Evolutionary conservation across 129 eudicot species (phyloP).

Genomic region (Helichrysum umbraculigerum): DNA sequence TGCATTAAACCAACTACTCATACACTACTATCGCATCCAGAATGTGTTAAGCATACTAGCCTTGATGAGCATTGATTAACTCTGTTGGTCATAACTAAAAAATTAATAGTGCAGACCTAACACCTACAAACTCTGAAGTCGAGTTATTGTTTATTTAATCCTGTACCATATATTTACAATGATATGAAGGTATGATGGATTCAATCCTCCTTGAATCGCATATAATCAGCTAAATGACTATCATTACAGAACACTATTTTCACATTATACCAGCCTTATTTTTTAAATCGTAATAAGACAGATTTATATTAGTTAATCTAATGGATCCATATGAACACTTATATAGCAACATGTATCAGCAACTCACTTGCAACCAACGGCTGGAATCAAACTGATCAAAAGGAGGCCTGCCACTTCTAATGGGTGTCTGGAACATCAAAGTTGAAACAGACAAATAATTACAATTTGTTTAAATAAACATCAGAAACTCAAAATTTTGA

Average conservation of each 20-base stretch:
- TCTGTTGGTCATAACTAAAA: not conserved
- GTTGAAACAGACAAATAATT: conserved; percentile 8
- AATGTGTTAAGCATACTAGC: not conserved
- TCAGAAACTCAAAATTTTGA: not conserved
- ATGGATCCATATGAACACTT: not conserved
- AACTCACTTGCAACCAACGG: conserved; percentile 90
- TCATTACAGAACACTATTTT: not conserved
- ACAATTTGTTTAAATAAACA: not conserved
- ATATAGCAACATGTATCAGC: not conserved
- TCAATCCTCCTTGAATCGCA: not conserved
- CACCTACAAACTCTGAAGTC: not conserved
- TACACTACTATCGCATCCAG: not conserved
- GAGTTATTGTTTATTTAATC: not conserved
- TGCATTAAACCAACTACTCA: not conserved
- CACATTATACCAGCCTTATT: not conserved
- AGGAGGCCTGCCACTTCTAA: conserved; percentile 84
- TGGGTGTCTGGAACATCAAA: conserved; percentile 58
- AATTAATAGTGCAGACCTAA: not conserved
- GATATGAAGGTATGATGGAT: not conserved
- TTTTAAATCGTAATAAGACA: not conserved
- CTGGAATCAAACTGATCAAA: conserved; percentile 77
- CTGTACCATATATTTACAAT: not conserved
- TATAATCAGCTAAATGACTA: not conserved
- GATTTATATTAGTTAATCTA: not conserved
- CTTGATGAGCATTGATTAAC: not conserved